Base-by-base conservation (phyloP, 164 flowering plant genomes). In the Pachysandra terminalis region DNA sequence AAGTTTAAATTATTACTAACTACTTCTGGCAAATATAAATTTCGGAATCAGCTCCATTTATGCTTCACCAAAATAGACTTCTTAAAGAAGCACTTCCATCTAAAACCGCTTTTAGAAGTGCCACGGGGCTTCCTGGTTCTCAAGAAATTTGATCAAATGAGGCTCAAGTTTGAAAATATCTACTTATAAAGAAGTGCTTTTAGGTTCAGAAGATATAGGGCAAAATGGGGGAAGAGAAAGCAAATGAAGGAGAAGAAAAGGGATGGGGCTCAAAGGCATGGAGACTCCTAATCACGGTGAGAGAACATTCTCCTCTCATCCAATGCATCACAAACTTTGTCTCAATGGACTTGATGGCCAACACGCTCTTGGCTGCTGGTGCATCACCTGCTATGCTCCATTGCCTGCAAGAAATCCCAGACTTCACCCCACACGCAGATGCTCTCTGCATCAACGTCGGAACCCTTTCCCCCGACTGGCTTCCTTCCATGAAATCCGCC, bases 261-360 rank as follows among this genome's bases (percentile, higher is more conserved):
- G 55, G 16, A 32, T 85, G 90, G 91, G 76, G 76, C 13, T 8
- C 45, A 0, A 78, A 32, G 56, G 83, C 88, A 21, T 90, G 94
- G 92, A 63, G 74, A 57, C 67, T 75, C 53, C 75, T 88, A 25
- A 27, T 76, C 9, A 25, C 59, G 1, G 68, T 91, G n/a, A 81
- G 96, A 40, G 24, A 55, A 17, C 71, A 58, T 23, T 77, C 87
- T 0, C 96, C 98, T 25, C 75, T 91, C 3, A 80, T 94, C 64
- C 98, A 94, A 73, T 94, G 98, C 86, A 94, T 94, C 66, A 94
- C 98, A 17, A 94, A 94, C 83, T 88, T 75, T 74, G 98, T 88
- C 0, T 91, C 98, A 27, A 91, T 91, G 97, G 98, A 94, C 70
- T 49, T 94, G 7, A 83, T 83, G 82, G 98, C 98, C 75, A 94